phyloP scores from a whole-genome alignment of 257 asterid species.

The Solanum sejunctum region DNA sequence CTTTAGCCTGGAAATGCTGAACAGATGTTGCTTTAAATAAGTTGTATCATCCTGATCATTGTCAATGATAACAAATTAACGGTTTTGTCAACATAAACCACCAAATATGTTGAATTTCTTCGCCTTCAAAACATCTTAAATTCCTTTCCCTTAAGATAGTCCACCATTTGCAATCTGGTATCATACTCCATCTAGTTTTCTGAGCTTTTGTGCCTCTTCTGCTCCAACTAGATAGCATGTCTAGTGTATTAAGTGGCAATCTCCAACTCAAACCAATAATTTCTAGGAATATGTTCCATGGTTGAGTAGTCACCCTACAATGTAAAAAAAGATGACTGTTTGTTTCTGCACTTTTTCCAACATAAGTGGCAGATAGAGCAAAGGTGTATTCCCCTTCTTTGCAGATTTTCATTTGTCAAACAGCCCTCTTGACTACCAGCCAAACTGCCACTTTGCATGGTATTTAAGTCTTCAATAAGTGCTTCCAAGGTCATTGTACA shows the following conservation, averaged over 20 bases:
- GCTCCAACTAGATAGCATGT: background rate
- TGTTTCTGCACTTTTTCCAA: background rate
- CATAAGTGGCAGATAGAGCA: background rate
- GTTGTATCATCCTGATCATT: background rate
- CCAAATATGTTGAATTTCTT: background rate
- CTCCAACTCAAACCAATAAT: background rate
- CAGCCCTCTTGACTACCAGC: background rate
- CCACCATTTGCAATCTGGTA: background rate
- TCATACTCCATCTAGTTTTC: background rate
- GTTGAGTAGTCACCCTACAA: background rate
- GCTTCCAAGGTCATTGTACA: background rate
- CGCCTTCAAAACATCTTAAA: background rate
- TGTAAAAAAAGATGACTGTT: background rate
- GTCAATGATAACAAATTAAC: background rate
- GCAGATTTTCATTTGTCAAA: background rate
- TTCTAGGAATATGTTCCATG: background rate
- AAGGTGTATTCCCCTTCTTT: background rate
- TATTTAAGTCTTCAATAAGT: background rate
- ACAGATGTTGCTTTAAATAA: background rate
- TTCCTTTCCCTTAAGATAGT: background rate
- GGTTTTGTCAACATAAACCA: background rate
- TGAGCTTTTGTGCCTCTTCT: background rate
- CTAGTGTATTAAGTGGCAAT: background rate
- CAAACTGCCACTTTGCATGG: background rate
- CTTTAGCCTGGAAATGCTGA: background rate